Evolutionary conservation across 2,329 filamentous ascomycete genomes (phyloP), one percentile per base, ranked within the genome.

Genomic region (Hypoxylon sp.): DNA sequence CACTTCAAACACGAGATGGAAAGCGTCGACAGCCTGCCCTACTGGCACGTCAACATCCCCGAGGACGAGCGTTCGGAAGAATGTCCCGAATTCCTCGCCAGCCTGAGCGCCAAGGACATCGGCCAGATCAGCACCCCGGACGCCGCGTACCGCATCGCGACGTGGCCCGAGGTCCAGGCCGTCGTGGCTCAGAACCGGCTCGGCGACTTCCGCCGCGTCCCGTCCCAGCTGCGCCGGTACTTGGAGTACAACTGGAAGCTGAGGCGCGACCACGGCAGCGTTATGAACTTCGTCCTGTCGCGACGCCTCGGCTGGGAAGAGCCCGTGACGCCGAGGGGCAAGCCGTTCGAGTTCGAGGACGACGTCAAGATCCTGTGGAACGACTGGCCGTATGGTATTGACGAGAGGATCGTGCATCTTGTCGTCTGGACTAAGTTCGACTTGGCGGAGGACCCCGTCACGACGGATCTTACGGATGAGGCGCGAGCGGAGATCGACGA

Each of bases 351-450:
- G 65, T 72, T 68, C 56, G 77, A 77, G 0, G 80, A 81, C 8
- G 90, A 95, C 72, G 79, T 89, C 71, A 93, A 88, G 76, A 89
- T 97, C 49, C 77, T 97, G 41, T 87, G 86, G 78, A 98, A 98
- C 74, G 94, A 98, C 82, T 97, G 93, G 92, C 94, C 94, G 0
- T 98, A 97, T 73, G 93, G 92, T 0, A 83, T 97, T 55, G 92
- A 95, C 71, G 74, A 81, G 48, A 83, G 85, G 53, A 94, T 97
- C 67, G 86, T 92, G 15, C 94, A 97, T 75, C 81, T 97, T 2
- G 92, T 97, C 4, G 88, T 97, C 11, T 98, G 94, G 94, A 95
- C 91, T 49, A 97, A 97, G 77, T 97, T 97, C 73, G 83, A 85
- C 49, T 81, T 97, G 22, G 84, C 88, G 55, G 91, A 93, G 59